Conservation (phyloP, 2,329 filamentous ascomycete genomes). For the Monascus ruber region DNA sequence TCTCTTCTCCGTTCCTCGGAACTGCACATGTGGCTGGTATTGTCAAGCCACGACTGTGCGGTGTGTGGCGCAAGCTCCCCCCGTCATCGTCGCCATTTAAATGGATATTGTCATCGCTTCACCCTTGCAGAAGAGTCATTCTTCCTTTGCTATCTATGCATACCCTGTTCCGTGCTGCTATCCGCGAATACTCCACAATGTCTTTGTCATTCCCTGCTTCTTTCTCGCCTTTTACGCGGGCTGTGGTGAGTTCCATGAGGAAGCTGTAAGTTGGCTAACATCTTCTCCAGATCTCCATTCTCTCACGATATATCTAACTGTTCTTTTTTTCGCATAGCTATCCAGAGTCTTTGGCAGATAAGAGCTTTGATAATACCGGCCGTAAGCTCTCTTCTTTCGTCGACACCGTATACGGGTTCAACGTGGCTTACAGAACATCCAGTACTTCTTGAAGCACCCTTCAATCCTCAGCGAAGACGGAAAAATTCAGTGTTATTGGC, state of each 20-base stretch:
- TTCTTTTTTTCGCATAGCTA: conserved; percentile 46
- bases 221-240: conserved; percentile 50
- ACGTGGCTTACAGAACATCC: conserved; percentile 1
- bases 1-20: background rate
- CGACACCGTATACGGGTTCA: background rate
- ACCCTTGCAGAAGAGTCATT: background rate
- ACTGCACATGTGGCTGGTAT: background rate
- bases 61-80: conserved; percentile 4
- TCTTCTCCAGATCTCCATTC: background rate
- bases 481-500: conserved; percentile 65
- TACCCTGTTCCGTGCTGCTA: conserved; percentile 7
- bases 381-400: conserved; percentile 26
- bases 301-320: background rate
- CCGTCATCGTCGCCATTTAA: background rate
- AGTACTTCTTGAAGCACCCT: conserved; percentile 61
- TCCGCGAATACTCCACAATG: conserved; percentile 22
- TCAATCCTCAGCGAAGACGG: conserved; percentile 43
- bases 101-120: background rate
- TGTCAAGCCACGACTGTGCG: conserved; percentile 5
- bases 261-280: conserved; percentile 52
- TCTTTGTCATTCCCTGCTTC: conserved; percentile 18
- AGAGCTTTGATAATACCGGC: conserved; percentile 93
- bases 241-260: conserved; percentile 68
- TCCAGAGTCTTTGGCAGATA: conserved; percentile 78
- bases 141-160: conserved; percentile 13